Percentiles rank a stretch among this genome's conserved stretches.
Evolutionary conservation across 495 filamentous ascomycete species (phyloP).

Genomic region (Cercophora samala): DNA sequence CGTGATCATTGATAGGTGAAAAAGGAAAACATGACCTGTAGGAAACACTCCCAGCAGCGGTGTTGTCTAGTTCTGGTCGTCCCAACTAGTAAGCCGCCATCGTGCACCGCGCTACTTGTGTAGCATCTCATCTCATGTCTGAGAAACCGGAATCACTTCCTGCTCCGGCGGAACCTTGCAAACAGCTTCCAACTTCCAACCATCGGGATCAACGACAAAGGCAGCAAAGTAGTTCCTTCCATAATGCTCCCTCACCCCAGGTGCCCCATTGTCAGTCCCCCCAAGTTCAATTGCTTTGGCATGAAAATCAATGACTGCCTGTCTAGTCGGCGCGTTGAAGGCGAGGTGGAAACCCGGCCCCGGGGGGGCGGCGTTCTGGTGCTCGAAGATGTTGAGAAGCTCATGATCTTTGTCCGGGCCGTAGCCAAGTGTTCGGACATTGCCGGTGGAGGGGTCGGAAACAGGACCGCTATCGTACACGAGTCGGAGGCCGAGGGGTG

Average conservation of each 20-base stretch:
- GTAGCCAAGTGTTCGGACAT: constrained; percentile 31
- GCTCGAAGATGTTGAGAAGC: constrained; percentile 36
- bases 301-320: constrained; percentile 40
- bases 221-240: constrained; percentile 41
- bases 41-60: background rate
- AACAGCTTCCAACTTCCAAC: constrained; percentile 42
- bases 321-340: constrained; percentile 34
- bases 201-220: constrained; percentile 43
- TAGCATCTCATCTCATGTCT: background rate
- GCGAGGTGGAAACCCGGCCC: constrained; percentile 37
- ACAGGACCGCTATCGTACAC: constrained; percentile 35
- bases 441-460: constrained; percentile 14
- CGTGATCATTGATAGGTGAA: background rate
- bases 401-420: constrained; percentile 30
- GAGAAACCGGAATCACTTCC: background rate
- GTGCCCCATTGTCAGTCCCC: constrained; percentile 35
- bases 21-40: background rate
- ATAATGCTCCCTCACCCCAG: constrained; percentile 38
- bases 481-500: constrained; percentile 30
- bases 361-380: constrained; percentile 21
- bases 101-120: background rate
- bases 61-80: background rate
- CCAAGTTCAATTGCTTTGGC: constrained; percentile 34
- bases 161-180: constrained; percentile 20
- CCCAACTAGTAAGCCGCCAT: background rate